Evolutionary conservation across 257 asterid species (phyloP).

Genomic region (Capsicum chinense): DNA sequence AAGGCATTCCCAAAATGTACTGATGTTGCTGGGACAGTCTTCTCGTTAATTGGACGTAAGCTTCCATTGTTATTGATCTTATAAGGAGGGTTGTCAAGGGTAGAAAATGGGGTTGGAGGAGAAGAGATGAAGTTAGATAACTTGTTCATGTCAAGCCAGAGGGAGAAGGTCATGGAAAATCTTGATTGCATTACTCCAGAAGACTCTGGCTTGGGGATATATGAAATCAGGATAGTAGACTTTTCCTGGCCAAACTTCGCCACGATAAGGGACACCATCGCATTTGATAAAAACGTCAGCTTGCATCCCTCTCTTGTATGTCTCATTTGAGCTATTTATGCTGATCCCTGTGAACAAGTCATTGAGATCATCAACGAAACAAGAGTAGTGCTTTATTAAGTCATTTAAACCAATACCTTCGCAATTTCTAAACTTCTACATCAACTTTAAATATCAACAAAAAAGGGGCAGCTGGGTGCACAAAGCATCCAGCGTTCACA

Average conservation of each 20-base stretch:
- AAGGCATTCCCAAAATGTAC: constrained; percentile 59
- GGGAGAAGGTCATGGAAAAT: constrained; percentile 60
- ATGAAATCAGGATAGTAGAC: constrained; percentile 87
- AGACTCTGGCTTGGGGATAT: constrained; percentile 50
- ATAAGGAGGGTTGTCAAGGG: constrained; percentile 79
- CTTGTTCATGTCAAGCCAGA: constrained; percentile 95
- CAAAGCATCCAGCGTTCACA: too few species aligned
- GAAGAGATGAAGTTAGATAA: constrained; percentile 75
- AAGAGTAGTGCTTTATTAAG: neutral
- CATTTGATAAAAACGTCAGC: constrained; percentile 77
- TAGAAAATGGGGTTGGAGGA: constrained; percentile 59
- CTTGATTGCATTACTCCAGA: constrained; percentile 75
- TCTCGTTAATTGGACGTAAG: constrained; percentile 48
- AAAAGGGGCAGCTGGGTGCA: neutral
- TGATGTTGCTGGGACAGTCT: constrained; percentile 73
- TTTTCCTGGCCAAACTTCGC: constrained; percentile 86
- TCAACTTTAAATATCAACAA: neutral
- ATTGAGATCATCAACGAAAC: neutral
- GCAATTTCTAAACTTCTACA: neutral
- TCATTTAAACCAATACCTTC: neutral
- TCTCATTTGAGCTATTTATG: constrained; percentile 60
- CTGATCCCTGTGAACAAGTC: constrained; percentile 55
- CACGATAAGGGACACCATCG: constrained; percentile 65
- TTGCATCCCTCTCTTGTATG: constrained; percentile 71
- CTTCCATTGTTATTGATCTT: constrained; percentile 71